These are phyloP conservation scores for Kodamaea plutei DNA, from an alignment of 1,139 yeast species.

Conservation along the genomic window DNA sequence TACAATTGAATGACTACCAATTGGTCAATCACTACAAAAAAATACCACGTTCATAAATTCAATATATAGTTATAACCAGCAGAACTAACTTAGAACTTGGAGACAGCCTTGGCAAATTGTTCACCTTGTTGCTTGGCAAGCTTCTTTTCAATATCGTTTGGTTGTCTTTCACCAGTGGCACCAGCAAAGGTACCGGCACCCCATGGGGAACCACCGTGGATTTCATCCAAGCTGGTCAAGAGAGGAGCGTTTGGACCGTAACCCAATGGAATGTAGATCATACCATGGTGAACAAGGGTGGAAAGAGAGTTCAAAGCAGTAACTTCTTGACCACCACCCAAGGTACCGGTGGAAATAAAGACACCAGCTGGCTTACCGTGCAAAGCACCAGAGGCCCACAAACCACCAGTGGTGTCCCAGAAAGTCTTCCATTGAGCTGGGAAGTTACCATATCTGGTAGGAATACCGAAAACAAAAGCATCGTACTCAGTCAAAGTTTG, in stretches of 20 bases:
- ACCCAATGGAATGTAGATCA: conserved; percentile 36
- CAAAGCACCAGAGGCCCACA: conserved; percentile 35
- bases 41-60: no score
- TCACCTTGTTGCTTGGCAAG: conserved; percentile 33
- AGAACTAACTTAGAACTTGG: conserved; percentile 12
- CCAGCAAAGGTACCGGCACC: conserved; percentile 42
- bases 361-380: conserved; percentile 37
- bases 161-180: conserved; percentile 34
- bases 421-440: conserved; percentile 39
- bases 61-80: no score
- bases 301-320: conserved; percentile 33
- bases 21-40: no score
- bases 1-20: no score
- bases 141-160: conserved; percentile 30
- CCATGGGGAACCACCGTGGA: conserved; percentile 41
- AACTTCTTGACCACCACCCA: conserved; percentile 40
- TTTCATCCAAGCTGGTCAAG: conserved; percentile 27
- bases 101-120: conserved; percentile 23
- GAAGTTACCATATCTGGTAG: conserved; percentile 37
- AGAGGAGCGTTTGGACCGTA: conserved; percentile 26
- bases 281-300: conserved; percentile 35
- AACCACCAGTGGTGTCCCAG: conserved; percentile 39
- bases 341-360: conserved; percentile 35
- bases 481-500: conserved; percentile 32
- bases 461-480: conserved; percentile 37